phyloP scores from a whole-genome alignment of 2,329 filamentous ascomycete species.

The Aspergillus arachidicola region DNA sequence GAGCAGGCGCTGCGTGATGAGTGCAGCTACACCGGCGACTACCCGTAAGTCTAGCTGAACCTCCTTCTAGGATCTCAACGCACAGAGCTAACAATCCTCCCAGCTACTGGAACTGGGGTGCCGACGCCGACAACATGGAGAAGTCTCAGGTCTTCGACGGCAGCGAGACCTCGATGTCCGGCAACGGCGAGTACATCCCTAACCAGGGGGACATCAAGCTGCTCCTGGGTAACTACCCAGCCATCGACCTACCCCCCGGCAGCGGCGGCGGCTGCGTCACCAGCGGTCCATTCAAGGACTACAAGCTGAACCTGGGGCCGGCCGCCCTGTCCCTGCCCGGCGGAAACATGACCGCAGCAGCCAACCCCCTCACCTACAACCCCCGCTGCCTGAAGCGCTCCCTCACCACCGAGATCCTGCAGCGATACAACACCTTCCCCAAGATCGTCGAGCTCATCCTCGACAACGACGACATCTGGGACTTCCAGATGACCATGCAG shows the following conservation, averaged over 20 bases:
- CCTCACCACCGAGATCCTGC: constrained; percentile 24
- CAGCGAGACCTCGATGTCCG: constrained; percentile 48
- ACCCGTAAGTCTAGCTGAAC: constrained; percentile 23
- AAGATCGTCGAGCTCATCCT: constrained; percentile 26
- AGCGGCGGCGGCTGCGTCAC: constrained; percentile 21
- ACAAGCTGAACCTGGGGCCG: constrained; percentile 13
- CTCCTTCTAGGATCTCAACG: neutral
- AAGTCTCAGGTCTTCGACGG: constrained; percentile 55
- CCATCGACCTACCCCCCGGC: constrained; percentile 46
- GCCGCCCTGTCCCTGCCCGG: constrained; percentile 12
- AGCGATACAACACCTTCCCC: constrained; percentile 26
- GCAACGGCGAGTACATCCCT: constrained; percentile 45
- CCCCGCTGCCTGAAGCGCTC: constrained; percentile 34
- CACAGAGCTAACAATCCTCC: neutral
- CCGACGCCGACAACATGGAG: constrained; percentile 38
- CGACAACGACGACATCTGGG: constrained; percentile 27
- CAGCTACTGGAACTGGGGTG: constrained; percentile 52
- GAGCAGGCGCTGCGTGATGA: constrained; percentile 36
- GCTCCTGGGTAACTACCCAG: constrained; percentile 26
- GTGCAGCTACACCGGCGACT: constrained; percentile 43
- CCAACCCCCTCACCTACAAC: constrained; percentile 29
- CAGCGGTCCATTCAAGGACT: constrained; percentile 20
- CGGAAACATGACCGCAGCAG: neutral
- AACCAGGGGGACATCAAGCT: constrained; percentile 26
- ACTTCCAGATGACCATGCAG: constrained; percentile 44